Conservation (phyloP, 441 rosid genomes). For the Brassica balearica region DNA sequence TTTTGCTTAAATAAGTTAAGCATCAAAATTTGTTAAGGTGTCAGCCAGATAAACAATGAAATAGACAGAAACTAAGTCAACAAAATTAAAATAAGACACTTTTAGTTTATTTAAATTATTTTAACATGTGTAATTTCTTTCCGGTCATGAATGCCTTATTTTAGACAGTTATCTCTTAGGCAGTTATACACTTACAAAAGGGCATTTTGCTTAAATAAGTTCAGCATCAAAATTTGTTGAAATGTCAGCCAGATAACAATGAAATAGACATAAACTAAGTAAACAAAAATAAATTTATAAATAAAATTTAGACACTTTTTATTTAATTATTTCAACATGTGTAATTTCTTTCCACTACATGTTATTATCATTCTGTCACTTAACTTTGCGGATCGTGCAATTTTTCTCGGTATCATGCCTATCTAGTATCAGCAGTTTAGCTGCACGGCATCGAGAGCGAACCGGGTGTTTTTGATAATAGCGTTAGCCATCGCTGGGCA, state of each 20-base stretch:
- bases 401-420: neutral
- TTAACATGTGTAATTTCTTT: too few species aligned
- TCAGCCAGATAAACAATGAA: neutral
- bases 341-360: neutral
- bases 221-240: neutral
- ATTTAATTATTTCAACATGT: neutral
- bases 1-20: neutral
- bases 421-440: neutral
- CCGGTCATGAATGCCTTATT: too few species aligned
- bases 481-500: too few species aligned
- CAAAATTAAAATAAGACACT: neutral
- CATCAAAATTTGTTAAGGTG: neutral
- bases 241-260: slow-evolving; percentile 1
- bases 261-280: neutral
- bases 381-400: neutral
- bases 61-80: neutral
- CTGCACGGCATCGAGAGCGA: neutral
- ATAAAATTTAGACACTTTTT: neutral
- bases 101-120: neutral
- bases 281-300: neutral
- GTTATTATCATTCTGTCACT: neutral
- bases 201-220: slow-evolving; percentile 8
- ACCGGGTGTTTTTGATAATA: neutral
- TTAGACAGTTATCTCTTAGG: too few species aligned
- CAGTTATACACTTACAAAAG: neutral